Base-by-base conservation (phyloP, 805 yeast species). In the Blastobotrys terrestris region DNA sequence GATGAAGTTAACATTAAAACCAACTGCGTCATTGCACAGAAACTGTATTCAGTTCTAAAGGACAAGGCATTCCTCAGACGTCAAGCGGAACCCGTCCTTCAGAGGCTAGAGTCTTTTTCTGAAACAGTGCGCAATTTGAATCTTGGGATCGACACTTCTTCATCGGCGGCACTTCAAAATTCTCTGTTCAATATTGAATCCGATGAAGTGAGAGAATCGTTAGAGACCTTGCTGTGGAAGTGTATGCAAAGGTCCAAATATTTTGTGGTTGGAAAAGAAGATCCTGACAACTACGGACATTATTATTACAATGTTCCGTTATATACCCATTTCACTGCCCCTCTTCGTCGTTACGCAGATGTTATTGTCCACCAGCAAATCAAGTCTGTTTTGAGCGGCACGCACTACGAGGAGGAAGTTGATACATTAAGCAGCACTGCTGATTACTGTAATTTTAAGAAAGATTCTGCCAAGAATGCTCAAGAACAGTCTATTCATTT, bases 401-500 rank as follows among this genome's bases (percentile, higher is more conserved):
- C 44, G 18, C 56, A 55, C 5, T 62, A 60, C 49, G 54, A 63
- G 6, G 77, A 74, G 14, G 77, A 74, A 42, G 67, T 72, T 46
- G 64, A 67, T 16, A 80, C 90, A 0, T 73, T 91, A 61, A 85
- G 87, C 63, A 85, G 87, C 62, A 79, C 87, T 31, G 85, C 96
- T 8, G 97, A 92, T 63, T 91, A 90, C 67, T 92, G 97, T 70
- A 90, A 89, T 62, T 94, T 92, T 77, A 90, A 91, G 69, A 88
- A 90, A 66, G 98, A 92, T 64, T 91, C 97, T 67, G 94, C 98
- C 1, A 83, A 82, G 57, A 80, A 80, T 56, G 97, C 97, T 1
- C 98, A 92, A 70, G 95, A 88, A 60, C 99, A 94, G 69, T 92
- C 96, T 13, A 81, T 91, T 51, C 99, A 94, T 67, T 75, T 94